phyloP scores from a whole-genome alignment of 2,329 filamentous ascomycete genomes.

The Aspergillus ibericus region DNA sequence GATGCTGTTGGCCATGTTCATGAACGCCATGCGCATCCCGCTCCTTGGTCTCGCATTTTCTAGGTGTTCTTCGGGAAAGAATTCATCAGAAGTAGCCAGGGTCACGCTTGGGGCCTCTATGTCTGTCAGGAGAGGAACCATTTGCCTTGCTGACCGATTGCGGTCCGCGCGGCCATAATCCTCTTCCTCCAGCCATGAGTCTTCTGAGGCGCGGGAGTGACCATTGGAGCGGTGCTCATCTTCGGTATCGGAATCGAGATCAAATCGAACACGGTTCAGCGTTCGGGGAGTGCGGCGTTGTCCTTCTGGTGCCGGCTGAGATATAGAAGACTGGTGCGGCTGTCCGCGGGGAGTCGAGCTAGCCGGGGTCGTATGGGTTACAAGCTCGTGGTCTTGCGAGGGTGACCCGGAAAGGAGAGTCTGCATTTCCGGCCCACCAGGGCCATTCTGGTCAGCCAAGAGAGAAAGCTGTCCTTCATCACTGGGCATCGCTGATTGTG shows the following conservation, averaged over 20 bases:
- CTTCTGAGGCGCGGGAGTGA: conserved; percentile 28
- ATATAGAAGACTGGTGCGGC: conserved; percentile 45
- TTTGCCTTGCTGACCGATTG: conserved; percentile 44
- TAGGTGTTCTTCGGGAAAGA: conserved; percentile 59
- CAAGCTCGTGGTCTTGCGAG: conserved; percentile 30
- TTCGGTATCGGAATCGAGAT: conserved; percentile 45
- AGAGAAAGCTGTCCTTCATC: conserved; percentile 39
- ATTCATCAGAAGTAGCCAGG: conserved; percentile 62
- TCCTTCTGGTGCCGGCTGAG: conserved; percentile 40
- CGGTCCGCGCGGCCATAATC: conserved; percentile 56
- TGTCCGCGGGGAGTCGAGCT: conserved; percentile 22
- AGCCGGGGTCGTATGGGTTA: conserved; percentile 25
- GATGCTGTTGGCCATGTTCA: conserved; percentile 99
- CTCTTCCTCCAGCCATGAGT: conserved; percentile 57
- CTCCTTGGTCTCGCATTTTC: conserved; percentile 75
- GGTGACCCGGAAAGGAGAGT: conserved; percentile 33
- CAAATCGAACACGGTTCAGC: conserved; percentile 73
- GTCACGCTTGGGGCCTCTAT: conserved; percentile 80
- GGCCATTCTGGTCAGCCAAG: conserved; percentile 32
- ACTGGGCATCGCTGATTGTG: conserved; percentile 42
- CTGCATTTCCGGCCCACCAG: conserved; percentile 33
- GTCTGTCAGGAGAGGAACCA: conserved; percentile 72
- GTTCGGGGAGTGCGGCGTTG: conserved; percentile 58
- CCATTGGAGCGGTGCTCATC: conserved; percentile 34
- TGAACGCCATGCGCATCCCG: conserved; percentile 82